Conservation (phyloP, 805 yeast species). For the Yamadazyma paraphyllophila region DNA sequence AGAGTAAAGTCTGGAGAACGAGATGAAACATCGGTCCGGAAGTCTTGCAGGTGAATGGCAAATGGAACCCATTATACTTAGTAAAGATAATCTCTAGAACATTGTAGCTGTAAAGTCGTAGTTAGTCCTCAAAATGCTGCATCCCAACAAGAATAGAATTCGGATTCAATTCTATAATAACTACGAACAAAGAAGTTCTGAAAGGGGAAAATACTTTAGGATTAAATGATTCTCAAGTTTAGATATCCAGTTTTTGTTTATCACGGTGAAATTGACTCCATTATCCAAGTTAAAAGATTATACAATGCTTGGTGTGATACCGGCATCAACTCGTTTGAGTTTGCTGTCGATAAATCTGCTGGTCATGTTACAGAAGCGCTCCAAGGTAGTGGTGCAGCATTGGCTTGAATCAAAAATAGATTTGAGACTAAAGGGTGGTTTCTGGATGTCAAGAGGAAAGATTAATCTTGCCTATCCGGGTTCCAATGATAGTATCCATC, state of each 20-base stretch:
- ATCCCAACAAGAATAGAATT: too few relatives aligned
- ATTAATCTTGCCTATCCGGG: conserved; percentile 44
- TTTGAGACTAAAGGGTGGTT: conserved; percentile 40
- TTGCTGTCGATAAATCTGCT: conserved; percentile 20
- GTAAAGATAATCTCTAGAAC: too few relatives aligned
- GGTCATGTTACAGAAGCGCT: conserved; percentile 22
- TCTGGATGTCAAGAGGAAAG: conserved; percentile 52
- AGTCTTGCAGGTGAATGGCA: too few relatives aligned
- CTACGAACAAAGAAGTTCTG: too few relatives aligned
- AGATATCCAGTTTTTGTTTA: conserved; percentile 22
- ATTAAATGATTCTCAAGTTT: conserved; percentile 12
- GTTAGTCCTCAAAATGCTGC: too few relatives aligned
- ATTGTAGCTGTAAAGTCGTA: too few relatives aligned
- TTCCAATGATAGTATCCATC: conserved; percentile 43
- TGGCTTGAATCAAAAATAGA: conserved; percentile 17
- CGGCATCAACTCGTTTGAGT: conserved; percentile 26
- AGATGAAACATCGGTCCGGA: too few relatives aligned
- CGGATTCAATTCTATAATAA: too few relatives aligned
- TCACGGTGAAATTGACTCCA: conserved; percentile 20
- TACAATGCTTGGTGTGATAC: conserved; percentile 24
- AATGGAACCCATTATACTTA: too few relatives aligned
- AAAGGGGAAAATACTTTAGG: conserved; percentile 14
- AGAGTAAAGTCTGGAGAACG: too few relatives aligned
- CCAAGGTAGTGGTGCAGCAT: conserved; percentile 18
- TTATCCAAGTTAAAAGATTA: conserved; percentile 17